Conservation (phyloP, 129 eudicot genomes). For the Escallonia herrerae region DNA sequence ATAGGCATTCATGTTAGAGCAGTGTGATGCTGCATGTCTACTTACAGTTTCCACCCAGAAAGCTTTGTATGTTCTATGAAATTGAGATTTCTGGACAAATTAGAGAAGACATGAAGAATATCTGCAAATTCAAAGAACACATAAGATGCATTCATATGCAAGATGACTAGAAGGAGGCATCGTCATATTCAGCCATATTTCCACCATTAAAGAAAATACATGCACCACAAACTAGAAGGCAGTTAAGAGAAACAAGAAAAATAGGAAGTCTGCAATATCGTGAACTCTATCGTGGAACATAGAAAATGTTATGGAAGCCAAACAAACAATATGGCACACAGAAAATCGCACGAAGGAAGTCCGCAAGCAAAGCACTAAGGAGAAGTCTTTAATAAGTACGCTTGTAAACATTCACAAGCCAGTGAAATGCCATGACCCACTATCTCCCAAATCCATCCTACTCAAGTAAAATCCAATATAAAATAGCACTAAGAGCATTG, state of each 20-base stretch:
- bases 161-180: background rate
- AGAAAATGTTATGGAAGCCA: no score
- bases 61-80: conserved; percentile 88
- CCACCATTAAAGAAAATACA: background rate
- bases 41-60: conserved; percentile 96
- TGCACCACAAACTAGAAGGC: background rate
- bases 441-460: no score
- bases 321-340: no score
- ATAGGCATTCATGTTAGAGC: background rate
- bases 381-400: no score
- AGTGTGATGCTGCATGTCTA: background rate
- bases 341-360: no score
- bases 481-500: no score
- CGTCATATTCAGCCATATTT: background rate
- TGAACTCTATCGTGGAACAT: no score
- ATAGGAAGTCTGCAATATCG: background rate
- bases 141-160: background rate
- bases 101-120: conserved; percentile 85
- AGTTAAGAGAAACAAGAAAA: background rate
- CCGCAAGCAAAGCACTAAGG: no score
- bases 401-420: no score
- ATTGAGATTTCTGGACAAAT: conserved; percentile 80
- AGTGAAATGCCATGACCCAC: no score
- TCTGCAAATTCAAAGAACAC: conserved; percentile 46
- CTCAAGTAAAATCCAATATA: no score